Conservation (phyloP, 306 rosid genomes). For the Vigna mungo region DNA sequence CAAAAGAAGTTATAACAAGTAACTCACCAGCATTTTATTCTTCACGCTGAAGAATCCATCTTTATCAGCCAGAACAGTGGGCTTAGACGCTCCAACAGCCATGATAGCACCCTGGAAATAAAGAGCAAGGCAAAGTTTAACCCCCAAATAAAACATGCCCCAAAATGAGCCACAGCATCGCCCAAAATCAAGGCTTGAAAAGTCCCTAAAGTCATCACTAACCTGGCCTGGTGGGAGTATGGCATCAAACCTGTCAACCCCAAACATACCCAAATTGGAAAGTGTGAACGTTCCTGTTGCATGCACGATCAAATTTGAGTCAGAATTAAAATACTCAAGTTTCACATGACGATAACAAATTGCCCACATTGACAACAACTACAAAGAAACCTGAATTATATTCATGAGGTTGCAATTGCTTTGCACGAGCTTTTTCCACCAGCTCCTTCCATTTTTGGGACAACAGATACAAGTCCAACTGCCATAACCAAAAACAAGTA, state of each 20-base stretch:
- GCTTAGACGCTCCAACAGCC: conserved; percentile 94
- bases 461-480: conserved; percentile 82
- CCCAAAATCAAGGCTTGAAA: neutral
- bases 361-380: neutral
- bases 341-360: neutral
- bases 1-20: neutral
- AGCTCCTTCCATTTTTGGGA: conserved; percentile 90
- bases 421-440: conserved; percentile 76
- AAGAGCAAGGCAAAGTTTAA: conserved; percentile 35
- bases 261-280: conserved; percentile 91
- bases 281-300: conserved; percentile 80
- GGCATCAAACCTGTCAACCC: conserved; percentile 90
- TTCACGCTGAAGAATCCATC: conserved; percentile 79
- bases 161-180: conserved; percentile 23
- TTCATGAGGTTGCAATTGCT: conserved; percentile 84
- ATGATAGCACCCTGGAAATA: conserved; percentile 80
- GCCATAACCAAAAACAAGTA: conserved; percentile 33
- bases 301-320: conserved; percentile 27
- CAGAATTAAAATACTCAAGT: conserved; percentile 24
- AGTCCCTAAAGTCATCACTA: conserved; percentile 29
- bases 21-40: conserved; percentile 81
- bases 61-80: conserved; percentile 62
- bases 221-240: conserved; percentile 96
- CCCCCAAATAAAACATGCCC: neutral
- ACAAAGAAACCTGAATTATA: conserved; percentile 67